Conservation (phyloP, 2,329 filamentous ascomycete genomes). For the Pezicula carpinea region DNA sequence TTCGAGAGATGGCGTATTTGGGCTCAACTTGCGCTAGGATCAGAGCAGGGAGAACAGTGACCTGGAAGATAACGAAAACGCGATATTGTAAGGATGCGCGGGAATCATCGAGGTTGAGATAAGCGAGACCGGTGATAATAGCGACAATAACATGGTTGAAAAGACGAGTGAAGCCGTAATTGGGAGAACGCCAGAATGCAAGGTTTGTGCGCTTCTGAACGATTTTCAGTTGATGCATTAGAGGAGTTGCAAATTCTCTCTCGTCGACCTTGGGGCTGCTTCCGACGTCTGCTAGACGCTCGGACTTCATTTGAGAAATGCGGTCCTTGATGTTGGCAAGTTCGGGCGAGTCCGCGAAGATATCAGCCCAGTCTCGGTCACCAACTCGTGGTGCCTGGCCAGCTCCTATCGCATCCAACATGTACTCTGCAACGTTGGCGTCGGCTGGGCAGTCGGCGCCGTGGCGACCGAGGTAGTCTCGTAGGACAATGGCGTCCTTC, state of each 20-base stretch:
- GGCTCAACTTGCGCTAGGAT: constrained; percentile 74
- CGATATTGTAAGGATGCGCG: constrained; percentile 76
- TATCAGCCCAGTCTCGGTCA: constrained; percentile 58
- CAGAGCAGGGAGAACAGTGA: constrained; percentile 76
- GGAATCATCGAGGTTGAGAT: constrained; percentile 72
- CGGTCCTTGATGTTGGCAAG: constrained; percentile 49
- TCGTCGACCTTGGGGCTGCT: constrained; percentile 38
- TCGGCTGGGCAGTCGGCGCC: constrained; percentile 48
- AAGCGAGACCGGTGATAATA: constrained; percentile 73
- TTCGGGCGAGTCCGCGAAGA: constrained; percentile 56
- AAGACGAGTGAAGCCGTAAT: constrained; percentile 83
- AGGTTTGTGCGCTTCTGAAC: constrained; percentile 71
- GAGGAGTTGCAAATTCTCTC: constrained; percentile 77
- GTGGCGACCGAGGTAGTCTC: constrained; percentile 39
- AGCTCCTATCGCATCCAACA: constrained; percentile 64
- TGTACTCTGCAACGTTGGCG: constrained; percentile 57
- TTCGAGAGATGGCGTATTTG: constrained; percentile 74
- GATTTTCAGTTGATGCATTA: constrained; percentile 72
- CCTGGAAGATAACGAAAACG: constrained; percentile 87
- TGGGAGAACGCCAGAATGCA: constrained; percentile 79
- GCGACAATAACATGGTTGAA: constrained; percentile 81
- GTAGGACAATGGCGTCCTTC: constrained; percentile 52
- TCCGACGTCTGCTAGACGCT: constrained; percentile 42
- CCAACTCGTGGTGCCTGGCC: constrained; percentile 57
- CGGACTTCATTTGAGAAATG: constrained; percentile 49